Conservation (phyloP, 305 asterid species). For the Striga hermonthica region DNA sequence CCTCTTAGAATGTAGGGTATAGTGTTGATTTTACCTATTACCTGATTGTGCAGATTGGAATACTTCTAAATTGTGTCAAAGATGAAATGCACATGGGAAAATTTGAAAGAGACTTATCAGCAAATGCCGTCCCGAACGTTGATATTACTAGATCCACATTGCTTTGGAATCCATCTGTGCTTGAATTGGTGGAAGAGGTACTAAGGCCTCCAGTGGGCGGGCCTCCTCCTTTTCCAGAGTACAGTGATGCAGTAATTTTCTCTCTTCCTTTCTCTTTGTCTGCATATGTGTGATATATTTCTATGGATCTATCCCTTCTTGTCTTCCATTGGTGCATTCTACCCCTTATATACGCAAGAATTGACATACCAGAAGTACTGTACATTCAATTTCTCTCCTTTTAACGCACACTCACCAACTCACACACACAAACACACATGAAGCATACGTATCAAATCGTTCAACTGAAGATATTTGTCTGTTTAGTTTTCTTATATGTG, state of each 20-base stretch:
- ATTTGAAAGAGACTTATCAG: constrained; percentile 32
- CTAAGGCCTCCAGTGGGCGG: constrained; percentile 82
- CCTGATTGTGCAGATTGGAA: constrained; percentile 51
- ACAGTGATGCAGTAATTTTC: constrained; percentile 72
- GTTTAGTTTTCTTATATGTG: background rate
- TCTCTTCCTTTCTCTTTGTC: constrained; percentile 27
- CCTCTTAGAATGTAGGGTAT: constrained; percentile 9
- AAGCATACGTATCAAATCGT: background rate
- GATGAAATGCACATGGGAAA: constrained; percentile 59
- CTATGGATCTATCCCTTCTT: background rate
- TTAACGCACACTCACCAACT: background rate
- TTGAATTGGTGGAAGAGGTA: constrained; percentile 70
- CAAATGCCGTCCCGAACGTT: constrained; percentile 28
- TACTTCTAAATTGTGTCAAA: constrained; percentile 68
- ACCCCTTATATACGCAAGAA: background rate
- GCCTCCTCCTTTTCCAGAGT: constrained; percentile 85
- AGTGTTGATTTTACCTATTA: constrained; percentile 14
- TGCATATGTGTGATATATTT: background rate
- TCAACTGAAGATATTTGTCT: background rate
- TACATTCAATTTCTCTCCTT: background rate
- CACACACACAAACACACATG: background rate
- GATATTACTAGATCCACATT: constrained; percentile 33
- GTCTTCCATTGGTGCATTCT: background rate
- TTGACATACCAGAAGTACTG: background rate
- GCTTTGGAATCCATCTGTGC: constrained; percentile 66